A percentile compares a stretch with the other conserved stretches of the same genome.
Conservation (phyloP, 108 stramenopile genomes). For the Cyclotella cryptica region DNA sequence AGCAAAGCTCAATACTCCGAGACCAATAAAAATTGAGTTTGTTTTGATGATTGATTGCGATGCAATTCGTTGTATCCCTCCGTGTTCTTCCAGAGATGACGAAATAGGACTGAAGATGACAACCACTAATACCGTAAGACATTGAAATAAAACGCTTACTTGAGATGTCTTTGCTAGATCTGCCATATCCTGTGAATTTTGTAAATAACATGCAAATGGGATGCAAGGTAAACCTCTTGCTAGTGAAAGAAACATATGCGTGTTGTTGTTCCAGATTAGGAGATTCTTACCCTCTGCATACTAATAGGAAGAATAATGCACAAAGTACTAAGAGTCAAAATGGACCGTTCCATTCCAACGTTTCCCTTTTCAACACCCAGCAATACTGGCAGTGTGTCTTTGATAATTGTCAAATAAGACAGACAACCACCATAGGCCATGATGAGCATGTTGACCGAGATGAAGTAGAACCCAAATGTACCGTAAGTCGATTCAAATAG, state of each 20-base stretch:
- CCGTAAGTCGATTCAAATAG: conserved; percentile 52
- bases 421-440: conserved; percentile 89
- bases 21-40: conserved; percentile 44
- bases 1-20: conserved; percentile 51
- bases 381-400: conserved; percentile 76
- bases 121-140: conserved; percentile 35
- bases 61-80: conserved; percentile 37
- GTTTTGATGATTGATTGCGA: conserved; percentile 32
- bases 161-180: conserved; percentile 67
- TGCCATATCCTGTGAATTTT: conserved; percentile 71
- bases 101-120: conserved; percentile 45
- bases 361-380: conserved; percentile 66
- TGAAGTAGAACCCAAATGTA: conserved; percentile 64
- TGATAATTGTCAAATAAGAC: conserved; percentile 84
- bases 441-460: conserved; percentile 79
- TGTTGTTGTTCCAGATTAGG: too few relatives aligned
- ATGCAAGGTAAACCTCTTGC: not conserved
- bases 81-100: conserved; percentile 24
- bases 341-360: conserved; percentile 48
- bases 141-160: conserved; percentile 44
- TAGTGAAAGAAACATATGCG: too few relatives aligned
- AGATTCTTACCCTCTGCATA: conserved; percentile 62
- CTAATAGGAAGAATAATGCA: conserved; percentile 71
- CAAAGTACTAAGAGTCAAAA: conserved; percentile 67
- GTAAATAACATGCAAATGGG: not conserved